Evolutionary conservation across 2,329 filamentous ascomycete genomes (phyloP).

Genomic region (Huntiella bhutanensis): DNA sequence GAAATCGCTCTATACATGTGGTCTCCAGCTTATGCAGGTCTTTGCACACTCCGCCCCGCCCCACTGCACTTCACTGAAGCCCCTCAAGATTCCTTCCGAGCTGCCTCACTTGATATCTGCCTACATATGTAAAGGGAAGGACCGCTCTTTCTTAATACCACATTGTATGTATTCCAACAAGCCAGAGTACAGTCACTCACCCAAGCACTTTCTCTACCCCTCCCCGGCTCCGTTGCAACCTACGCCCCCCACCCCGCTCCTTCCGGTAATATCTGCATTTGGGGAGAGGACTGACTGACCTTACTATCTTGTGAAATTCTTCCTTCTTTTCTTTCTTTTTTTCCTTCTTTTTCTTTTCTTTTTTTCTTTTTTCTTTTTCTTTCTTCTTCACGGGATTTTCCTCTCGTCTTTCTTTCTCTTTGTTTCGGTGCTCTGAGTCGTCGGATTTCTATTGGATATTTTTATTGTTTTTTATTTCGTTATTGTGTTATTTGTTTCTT

Average conservation of each 20-base stretch:
- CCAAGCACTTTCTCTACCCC: no score
- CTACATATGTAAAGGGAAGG: no score
- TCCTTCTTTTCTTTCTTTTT: conserved; percentile 21
- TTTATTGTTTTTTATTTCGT: conserved; percentile 7
- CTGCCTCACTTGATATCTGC: no score
- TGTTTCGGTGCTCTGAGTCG: not conserved
- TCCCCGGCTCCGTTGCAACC: no score
- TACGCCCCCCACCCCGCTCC: not conserved
- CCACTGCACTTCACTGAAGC: no score
- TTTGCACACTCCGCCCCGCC: no score
- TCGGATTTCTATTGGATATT: not conserved
- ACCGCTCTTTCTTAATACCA: no score
- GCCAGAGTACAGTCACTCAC: no score
- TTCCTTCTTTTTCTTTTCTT: conserved; percentile 21
- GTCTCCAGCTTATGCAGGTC: no score
- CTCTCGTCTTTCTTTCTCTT: conserved; percentile 10
- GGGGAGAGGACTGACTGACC: not conserved
- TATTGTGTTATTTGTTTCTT: conserved; percentile 1
- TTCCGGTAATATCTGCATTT: not conserved
- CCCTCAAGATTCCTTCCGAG: no score
- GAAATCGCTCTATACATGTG: no score
- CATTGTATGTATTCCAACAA: no score
- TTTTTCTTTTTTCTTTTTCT: conserved; percentile 11
- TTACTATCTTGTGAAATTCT: conserved; percentile 1
- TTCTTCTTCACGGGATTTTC: conserved; percentile 13